A percentile compares a stretch with the other conserved stretches of the same genome.
phyloP scores from a whole-genome alignment of 2,329 filamentous ascomycete genomes.

The Botrytis porri region DNA sequence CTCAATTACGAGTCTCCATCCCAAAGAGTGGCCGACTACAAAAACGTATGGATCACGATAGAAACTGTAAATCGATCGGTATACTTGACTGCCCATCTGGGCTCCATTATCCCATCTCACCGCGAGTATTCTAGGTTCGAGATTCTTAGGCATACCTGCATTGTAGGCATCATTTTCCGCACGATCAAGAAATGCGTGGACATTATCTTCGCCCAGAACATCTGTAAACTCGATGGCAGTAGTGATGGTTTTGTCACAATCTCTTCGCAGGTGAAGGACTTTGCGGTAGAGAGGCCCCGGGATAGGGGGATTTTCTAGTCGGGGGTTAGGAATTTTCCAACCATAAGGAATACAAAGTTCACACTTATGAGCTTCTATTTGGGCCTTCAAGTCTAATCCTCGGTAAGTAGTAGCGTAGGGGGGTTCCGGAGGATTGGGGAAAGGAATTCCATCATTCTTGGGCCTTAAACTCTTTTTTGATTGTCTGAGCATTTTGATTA shows the following conservation, averaged over 20 bases:
- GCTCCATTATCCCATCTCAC: neutral
- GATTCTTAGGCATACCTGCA: neutral
- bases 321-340: neutral
- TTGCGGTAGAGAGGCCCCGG: neutral
- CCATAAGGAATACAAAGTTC: neutral
- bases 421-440: neutral
- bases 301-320: neutral
- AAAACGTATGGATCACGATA: neutral
- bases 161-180: neutral
- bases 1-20: neutral
- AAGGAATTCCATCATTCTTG: neutral
- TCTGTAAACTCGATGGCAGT: conserved; percentile 9
- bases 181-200: conserved; percentile 5
- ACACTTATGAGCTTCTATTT: neutral
- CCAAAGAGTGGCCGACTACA: neutral
- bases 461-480: neutral
- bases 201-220: neutral
- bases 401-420: neutral
- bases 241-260: neutral
- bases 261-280: neutral
- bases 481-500: neutral
- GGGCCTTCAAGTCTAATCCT: neutral
- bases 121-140: neutral
- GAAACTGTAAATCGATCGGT: neutral
- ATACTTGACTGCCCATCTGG: neutral